These are phyloP conservation scores for Fagus crenata DNA, from an alignment of 306 rosid species.

Conservation along the genomic window DNA sequence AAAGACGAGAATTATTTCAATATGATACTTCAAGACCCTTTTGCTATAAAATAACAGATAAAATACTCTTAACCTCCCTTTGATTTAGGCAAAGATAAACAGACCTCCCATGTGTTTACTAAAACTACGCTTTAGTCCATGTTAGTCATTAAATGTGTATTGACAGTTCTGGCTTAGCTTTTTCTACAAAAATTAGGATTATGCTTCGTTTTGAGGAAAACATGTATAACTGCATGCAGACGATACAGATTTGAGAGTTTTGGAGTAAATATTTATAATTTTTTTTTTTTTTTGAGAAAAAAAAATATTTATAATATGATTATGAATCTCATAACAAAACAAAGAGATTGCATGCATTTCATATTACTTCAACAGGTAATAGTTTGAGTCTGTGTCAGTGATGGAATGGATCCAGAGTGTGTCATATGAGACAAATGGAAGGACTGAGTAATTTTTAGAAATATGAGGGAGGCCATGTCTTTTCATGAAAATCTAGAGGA, in stretches of 20 bases:
- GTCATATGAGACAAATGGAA: background rate
- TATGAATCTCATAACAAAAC: background rate
- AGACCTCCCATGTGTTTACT: background rate
- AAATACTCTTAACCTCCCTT: no score
- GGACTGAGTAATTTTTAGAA: background rate
- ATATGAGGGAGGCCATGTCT: background rate
- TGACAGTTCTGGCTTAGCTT: background rate
- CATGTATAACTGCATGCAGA: background rate
- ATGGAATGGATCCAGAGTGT: background rate
- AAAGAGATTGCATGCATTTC: background rate
- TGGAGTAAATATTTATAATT: background rate
- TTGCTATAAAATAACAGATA: background rate
- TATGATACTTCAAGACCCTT: slow-evolving; percentile 14
- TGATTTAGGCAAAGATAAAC: no score
- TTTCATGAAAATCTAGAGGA: background rate
- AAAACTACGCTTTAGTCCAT: background rate
- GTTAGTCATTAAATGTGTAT: background rate
- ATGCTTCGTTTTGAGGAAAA: background rate
- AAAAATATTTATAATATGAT: no score
- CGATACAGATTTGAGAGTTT: background rate
- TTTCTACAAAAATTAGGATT: no score
- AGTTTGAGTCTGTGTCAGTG: background rate
- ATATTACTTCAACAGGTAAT: background rate
- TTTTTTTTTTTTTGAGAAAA: no score
- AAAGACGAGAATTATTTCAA: slow-evolving; percentile 9